These are phyloP conservation scores for Phascolomyces articulosus DNA, from an alignment of 371 early-diverging fungal genomes.

Conservation along the genomic window DNA sequence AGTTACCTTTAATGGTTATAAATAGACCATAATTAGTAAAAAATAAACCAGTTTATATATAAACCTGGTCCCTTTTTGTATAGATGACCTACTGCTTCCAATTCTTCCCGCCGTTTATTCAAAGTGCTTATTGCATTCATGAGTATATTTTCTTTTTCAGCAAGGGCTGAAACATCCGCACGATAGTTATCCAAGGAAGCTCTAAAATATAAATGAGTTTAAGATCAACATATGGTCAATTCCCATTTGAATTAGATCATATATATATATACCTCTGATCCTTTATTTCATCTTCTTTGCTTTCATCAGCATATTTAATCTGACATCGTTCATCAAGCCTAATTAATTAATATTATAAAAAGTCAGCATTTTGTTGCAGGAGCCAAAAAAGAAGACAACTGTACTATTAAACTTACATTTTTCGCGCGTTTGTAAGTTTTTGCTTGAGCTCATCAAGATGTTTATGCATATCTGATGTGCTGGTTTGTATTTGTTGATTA, in stretches of 20 bases:
- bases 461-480: background rate
- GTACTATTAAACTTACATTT: no score
- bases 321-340: background rate
- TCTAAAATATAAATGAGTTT: background rate
- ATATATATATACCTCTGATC: background rate
- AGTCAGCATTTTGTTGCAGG: background rate
- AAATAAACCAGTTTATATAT: background rate
- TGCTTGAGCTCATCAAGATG: background rate
- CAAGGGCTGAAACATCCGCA: background rate
- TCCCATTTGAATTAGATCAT: no score
- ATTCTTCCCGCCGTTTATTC: background rate
- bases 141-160: background rate
- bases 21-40: background rate
- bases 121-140: background rate
- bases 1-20: background rate
- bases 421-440: background rate
- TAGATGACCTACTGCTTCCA: slow-evolving; percentile 2
- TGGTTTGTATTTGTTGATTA: background rate
- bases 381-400: background rate
- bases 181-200: background rate
- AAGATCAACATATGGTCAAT: background rate
- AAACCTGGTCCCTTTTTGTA: no score
- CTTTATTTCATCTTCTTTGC: background rate
- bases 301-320: background rate
- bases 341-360: background rate